These are phyloP conservation scores for Anthostomella pinea DNA, from an alignment of 2,329 filamentous ascomycete genomes.

Conservation along the genomic window DNA sequence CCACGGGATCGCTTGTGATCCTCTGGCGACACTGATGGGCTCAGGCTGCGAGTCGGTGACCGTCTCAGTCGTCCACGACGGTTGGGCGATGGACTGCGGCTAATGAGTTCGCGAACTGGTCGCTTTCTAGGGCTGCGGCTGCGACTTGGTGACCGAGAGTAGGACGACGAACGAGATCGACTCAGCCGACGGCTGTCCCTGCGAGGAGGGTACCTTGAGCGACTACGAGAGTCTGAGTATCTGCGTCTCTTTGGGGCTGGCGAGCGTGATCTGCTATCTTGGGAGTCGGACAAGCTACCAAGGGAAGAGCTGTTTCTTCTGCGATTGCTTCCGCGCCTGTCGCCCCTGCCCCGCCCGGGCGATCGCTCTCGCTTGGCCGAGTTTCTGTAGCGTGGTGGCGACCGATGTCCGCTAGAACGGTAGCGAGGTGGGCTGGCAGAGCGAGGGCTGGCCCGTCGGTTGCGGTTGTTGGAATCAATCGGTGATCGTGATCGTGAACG, in stretches of 20 bases:
- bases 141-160: conserved; percentile 38
- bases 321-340: conserved; percentile 22
- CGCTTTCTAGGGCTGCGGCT: conserved; percentile 34
- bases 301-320: conserved; percentile 30
- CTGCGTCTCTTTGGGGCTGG: conserved; percentile 49
- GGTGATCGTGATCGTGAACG: conserved; percentile 30
- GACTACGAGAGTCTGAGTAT: conserved; percentile 47
- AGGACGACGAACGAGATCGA: conserved; percentile 36
- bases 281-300: conserved; percentile 24
- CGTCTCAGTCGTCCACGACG: conserved; percentile 34
- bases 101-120: conserved; percentile 33
- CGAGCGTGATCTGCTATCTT: conserved; percentile 33
- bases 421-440: conserved; percentile 27
- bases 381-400: conserved; percentile 26
- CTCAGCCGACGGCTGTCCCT: conserved; percentile 39
- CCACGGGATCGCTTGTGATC: conserved; percentile 20
- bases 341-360: conserved; percentile 22
- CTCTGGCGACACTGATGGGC: conserved; percentile 23
- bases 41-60: conserved; percentile 33
- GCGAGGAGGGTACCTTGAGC: conserved; percentile 39
- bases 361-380: conserved; percentile 31
- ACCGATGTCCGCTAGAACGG: conserved; percentile 21
- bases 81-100: conserved; percentile 35
- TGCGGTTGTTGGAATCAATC: conserved; percentile 21
- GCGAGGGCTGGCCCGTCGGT: conserved; percentile 25